These are phyloP conservation scores for Solanum ossicruentum DNA, from an alignment of 257 asterid species.

Conservation along the genomic window DNA sequence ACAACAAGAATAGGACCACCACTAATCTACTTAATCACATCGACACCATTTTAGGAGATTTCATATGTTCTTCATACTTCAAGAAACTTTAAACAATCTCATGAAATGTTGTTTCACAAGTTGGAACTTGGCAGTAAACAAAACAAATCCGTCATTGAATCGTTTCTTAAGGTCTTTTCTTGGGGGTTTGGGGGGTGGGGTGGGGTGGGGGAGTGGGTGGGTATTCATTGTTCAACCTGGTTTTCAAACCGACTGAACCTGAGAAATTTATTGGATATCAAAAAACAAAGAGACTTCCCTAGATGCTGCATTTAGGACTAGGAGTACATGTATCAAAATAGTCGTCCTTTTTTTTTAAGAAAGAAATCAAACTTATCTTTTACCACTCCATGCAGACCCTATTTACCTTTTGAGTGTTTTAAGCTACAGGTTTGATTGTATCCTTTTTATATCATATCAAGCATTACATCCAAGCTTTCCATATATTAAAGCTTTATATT, in stretches of 20 bases:
- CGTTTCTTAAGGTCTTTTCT: background rate
- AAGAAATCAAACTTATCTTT: background rate
- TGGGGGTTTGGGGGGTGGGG: no score
- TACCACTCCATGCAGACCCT: background rate
- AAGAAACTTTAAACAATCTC: no score
- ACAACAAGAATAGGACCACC: background rate
- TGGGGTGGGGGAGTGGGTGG: no score
- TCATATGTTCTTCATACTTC: background rate
- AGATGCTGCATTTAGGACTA: background rate
- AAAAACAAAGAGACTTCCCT: background rate
- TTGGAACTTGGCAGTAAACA: background rate
- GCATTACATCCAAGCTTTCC: background rate
- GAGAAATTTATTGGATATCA: background rate
- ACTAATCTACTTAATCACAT: background rate
- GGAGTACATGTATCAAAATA: background rate
- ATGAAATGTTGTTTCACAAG: background rate
- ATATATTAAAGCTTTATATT: background rate
- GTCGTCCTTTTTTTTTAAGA: no score
- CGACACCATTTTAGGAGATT: background rate
- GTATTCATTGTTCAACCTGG: background rate
- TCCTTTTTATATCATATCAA: background rate
- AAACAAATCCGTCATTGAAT: background rate
- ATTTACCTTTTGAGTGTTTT: background rate
- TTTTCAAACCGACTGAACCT: background rate
- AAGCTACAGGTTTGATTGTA: background rate